phyloP scores from a whole-genome alignment of 768 basidiomycete genomes.

The Mycena galericulata region DNA sequence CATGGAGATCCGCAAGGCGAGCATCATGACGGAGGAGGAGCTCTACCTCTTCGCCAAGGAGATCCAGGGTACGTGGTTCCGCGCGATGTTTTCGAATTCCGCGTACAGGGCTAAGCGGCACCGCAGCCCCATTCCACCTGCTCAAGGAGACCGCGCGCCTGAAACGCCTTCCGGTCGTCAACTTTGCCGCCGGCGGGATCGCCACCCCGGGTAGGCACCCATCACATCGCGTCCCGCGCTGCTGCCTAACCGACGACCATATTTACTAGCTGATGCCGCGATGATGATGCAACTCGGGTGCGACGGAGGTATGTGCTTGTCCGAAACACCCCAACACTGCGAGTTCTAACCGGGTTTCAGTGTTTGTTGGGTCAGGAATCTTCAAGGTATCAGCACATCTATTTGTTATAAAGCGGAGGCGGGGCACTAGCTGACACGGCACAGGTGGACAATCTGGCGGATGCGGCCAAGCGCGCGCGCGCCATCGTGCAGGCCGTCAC shows the following conservation, averaged over 20 bases:
- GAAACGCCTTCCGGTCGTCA: conserved; percentile 94
- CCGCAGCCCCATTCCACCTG: conserved; percentile 89
- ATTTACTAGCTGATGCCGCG: conserved; percentile 87
- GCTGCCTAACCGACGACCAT: conserved; percentile 6
- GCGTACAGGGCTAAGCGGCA: background rate
- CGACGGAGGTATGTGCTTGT: conserved; percentile 82
- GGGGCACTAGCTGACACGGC: background rate
- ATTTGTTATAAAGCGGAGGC: background rate
- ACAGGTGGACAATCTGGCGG: conserved; percentile 89
- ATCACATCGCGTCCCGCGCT: background rate
- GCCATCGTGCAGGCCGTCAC: conserved; percentile 99
- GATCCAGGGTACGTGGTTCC: conserved; percentile 58
- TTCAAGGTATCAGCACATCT: conserved; percentile 71
- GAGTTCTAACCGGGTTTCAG: conserved; percentile 50
- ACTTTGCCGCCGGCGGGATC: conserved; percentile 95
- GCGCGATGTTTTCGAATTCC: no score
- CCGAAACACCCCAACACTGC: conserved; percentile 15
- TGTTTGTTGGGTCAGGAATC: conserved; percentile 98
- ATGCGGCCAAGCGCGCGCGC: conserved; percentile 93
- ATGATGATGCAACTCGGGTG: conserved; percentile 99
- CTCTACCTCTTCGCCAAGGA: conserved; percentile 94
- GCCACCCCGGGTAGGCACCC: conserved; percentile 82
- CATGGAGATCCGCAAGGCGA: conserved; percentile 86
- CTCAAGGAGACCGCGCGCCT: conserved; percentile 95
- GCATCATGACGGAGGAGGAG: conserved; percentile 94